phyloP scores from a whole-genome alignment of 148 eudicot species.

The Diospyros kaki region DNA sequence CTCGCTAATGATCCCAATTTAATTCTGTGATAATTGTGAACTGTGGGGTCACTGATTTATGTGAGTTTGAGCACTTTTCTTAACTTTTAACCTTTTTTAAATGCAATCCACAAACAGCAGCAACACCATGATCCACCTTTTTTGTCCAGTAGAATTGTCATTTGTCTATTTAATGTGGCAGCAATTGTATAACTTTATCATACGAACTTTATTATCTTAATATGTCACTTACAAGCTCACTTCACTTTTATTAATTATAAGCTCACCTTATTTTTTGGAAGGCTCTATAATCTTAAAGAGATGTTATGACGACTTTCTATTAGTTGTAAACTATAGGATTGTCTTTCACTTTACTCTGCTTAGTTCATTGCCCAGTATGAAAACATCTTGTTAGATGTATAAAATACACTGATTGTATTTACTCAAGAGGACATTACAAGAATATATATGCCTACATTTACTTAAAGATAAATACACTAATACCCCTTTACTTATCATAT shows the following conservation, averaged over 20 bases:
- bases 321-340: background rate
- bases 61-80: too few relatives aligned
- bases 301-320: background rate
- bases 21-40: background rate
- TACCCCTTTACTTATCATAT: too few relatives aligned
- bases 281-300: background rate
- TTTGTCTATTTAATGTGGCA: background rate
- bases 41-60: background rate
- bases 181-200: background rate
- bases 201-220: background rate
- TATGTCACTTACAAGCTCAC: background rate
- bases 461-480: too few relatives aligned
- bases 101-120: too few relatives aligned
- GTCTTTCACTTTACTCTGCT: background rate
- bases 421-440: too few relatives aligned
- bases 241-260: too few relatives aligned
- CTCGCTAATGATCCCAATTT: slow-evolving; percentile 6
- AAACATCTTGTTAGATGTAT: too few relatives aligned
- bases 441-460: too few relatives aligned
- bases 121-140: too few relatives aligned
- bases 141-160: too few relatives aligned
- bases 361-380: background rate
- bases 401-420: too few relatives aligned
- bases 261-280: background rate
- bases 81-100: too few relatives aligned